Evolutionary conservation across 768 basidiomycete genomes (phyloP).

Genomic region (Mycena galericulata): DNA sequence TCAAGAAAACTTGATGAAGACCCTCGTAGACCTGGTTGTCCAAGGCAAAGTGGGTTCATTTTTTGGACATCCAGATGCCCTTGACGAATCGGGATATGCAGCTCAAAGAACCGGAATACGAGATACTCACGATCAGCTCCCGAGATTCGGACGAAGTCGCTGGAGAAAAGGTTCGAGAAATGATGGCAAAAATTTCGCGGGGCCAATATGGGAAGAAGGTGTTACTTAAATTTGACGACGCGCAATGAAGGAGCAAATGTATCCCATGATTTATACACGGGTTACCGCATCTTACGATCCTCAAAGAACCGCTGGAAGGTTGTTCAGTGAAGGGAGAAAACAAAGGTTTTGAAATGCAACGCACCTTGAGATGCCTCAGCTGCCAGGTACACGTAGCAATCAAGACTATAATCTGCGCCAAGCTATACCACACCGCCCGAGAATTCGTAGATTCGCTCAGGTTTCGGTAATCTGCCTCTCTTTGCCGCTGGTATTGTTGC

Average conservation of each 20-base stretch:
- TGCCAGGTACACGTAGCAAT: conserved; percentile 94
- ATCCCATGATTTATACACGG: conserved; percentile 23
- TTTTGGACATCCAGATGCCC: conserved; percentile 2
- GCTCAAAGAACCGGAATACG: conserved; percentile 78
- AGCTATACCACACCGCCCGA: conserved; percentile 94
- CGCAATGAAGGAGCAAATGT: conserved; percentile 25
- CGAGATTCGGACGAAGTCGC: conserved; percentile 53
- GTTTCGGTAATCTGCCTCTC: conserved; percentile 91
- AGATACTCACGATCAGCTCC: conserved; percentile 67
- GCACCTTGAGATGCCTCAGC: conserved; percentile 88
- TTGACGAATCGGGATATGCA: conserved; percentile 41
- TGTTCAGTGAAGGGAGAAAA: conserved; percentile 13
- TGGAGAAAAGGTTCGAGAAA: conserved; percentile 59
- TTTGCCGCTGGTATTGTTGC: conserved; percentile 97
- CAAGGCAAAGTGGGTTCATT: conserved; percentile 60
- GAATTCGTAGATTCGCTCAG: conserved; percentile 92
- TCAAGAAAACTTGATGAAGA: conserved; percentile 62
- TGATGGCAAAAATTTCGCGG: conserved; percentile 54
- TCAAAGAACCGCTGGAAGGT: conserved; percentile 81
- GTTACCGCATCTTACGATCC: conserved; percentile 82
- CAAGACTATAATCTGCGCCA: conserved; percentile 88
- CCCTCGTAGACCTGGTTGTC: conserved; percentile 65
- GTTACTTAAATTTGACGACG: conserved; percentile 51
- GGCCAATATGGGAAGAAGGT: conserved; percentile 58
- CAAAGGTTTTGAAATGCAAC: conserved; percentile 37